Conservation (phyloP, 2,329 filamentous ascomycete species). For the Shiraia sp. region DNA sequence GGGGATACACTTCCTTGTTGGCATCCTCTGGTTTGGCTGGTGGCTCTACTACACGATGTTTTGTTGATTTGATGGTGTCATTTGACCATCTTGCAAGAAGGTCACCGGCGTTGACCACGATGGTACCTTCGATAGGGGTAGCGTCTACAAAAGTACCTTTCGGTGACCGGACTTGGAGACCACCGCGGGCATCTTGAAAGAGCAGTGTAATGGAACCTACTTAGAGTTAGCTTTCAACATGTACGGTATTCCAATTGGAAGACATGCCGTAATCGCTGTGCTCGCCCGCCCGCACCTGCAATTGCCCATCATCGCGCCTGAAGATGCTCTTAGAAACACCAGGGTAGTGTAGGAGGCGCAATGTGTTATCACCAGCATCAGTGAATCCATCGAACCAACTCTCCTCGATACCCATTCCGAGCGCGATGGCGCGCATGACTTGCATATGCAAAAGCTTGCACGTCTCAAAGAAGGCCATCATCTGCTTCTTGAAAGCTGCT, state of each 20-base stretch:
- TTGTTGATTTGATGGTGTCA: constrained; percentile 85
- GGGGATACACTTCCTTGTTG: constrained; percentile 64
- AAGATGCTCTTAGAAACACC: constrained; percentile 68
- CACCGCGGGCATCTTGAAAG: constrained; percentile 60
- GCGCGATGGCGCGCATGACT: constrained; percentile 81
- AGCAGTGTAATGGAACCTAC: constrained; percentile 47
- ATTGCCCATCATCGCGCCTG: constrained; percentile 65
- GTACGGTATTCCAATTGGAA: accelerated
- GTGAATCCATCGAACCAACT: constrained; percentile 77
- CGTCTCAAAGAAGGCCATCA: constrained; percentile 73
- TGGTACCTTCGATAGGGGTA: constrained; percentile 76
- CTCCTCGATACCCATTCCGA: constrained; percentile 75
- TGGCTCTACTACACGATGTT: constrained; percentile 88
- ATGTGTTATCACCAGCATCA: constrained; percentile 54
- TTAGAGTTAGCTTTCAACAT: constrained; percentile 6
- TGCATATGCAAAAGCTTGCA: constrained; percentile 76
- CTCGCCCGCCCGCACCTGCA: constrained; percentile 76
- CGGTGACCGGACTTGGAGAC: constrained; percentile 68
- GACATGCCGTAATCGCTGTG: constrained; percentile 67
- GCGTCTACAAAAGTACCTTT: constrained; percentile 80
- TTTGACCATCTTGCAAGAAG: constrained; percentile 87
- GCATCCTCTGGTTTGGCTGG: constrained; percentile 55
- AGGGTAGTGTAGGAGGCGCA: constrained; percentile 79
- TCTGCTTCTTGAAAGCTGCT: constrained; percentile 68
- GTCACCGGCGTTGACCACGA: constrained; percentile 89